Evolutionary conservation across 2,329 filamentous ascomycete genomes (phyloP).

Genomic region (Tympanopsis confertula): DNA sequence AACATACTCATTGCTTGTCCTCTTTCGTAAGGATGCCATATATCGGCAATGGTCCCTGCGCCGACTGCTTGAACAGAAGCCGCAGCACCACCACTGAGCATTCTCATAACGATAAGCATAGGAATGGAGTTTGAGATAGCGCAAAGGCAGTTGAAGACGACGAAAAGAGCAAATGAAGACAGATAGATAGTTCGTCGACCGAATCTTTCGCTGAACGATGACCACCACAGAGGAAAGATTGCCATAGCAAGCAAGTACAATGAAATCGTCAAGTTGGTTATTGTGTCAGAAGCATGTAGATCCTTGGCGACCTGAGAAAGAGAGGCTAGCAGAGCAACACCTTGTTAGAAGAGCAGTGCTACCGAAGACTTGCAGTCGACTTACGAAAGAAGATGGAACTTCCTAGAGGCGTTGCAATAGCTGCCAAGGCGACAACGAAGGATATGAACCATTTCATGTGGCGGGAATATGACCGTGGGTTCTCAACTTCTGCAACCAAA

Average conservation of each 20-base stretch:
- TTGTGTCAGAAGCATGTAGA: slow-evolving; percentile 48
- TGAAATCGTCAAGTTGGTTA: slow-evolving; percentile 66
- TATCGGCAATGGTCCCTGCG: slow-evolving; percentile 70
- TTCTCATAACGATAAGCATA: slow-evolving; percentile 69
- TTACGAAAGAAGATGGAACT: slow-evolving; percentile 73
- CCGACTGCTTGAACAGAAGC: slow-evolving; percentile 75
- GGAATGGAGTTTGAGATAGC: slow-evolving; percentile 58
- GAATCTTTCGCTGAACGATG: slow-evolving; percentile 62
- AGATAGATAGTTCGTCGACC: slow-evolving; percentile 73
- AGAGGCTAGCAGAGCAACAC: slow-evolving; percentile 38
- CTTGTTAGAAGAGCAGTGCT: slow-evolving; percentile 5
- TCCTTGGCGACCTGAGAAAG: slow-evolving; percentile 51
- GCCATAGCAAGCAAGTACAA: slow-evolving; percentile 76
- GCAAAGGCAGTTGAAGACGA: slow-evolving; percentile 58
- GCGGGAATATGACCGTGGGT: slow-evolving; percentile 61
- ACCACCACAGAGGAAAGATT: slow-evolving; percentile 76
- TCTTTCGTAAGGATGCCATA: slow-evolving; percentile 64
- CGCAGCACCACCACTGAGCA: slow-evolving; percentile 64
- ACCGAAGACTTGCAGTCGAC: slow-evolving; percentile 14
- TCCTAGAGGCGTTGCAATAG: slow-evolving; percentile 69
- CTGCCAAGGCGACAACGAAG: slow-evolving; percentile 64
- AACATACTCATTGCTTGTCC: slow-evolving; percentile 75
- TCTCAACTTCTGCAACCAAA: slow-evolving; percentile 67
- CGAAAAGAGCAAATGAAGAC: slow-evolving; percentile 60
- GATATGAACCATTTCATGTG: slow-evolving; percentile 80